Evolutionary conservation across 1,139 yeast genomes (phyloP), one percentile per base, ranked within the genome.

Genomic region (Eremothecium gossypii): DNA sequence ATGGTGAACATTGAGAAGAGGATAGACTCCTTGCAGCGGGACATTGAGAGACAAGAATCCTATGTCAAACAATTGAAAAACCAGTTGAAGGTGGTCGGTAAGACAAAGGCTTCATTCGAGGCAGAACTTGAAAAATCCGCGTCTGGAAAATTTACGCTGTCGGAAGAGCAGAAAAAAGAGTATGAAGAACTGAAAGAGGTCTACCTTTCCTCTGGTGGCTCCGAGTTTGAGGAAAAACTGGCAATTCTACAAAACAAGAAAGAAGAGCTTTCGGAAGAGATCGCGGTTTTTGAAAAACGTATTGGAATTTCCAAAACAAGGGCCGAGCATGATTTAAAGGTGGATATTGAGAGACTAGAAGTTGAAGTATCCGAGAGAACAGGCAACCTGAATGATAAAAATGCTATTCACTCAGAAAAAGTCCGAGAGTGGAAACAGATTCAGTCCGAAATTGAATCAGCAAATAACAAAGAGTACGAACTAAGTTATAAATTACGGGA

Each of bases 401-500:
- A 69, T 43, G 53, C 67, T 1, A 61, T 66, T n/a, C 67, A 74
- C 1, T 52, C 57, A 2, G 58, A 63, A 6, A 66, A 77, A 49
- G 59, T 74, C 3, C 54, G 65, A n/a, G 66, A 55, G 29, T 49
- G 67, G 39, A 58, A 58, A 41, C 32, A 34, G 3, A 53, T 61
- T 29, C 64, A 62, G 44, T 43, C 54, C 1, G 57, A 54, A 2
- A 60, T 63, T 53, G 63, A 61, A 33, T 48, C 58, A 4, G 50
- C 61, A 7, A 65, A 63, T 49, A 66, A 63, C 52, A 73, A 66
- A 64, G 77, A 66, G 52, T 63, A 51, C 51, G 70, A 62, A 45
- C 61, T 65, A 34, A 83, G 82, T 49, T 70, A 80, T n/a, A 74
- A 76, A 53, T 66, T 87, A 41, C 74, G 81, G 49, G 80, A 77